Evolutionary conservation across 2,329 filamentous ascomycete genomes (phyloP).

Genomic region (Neofusicoccum umdonicola): DNA sequence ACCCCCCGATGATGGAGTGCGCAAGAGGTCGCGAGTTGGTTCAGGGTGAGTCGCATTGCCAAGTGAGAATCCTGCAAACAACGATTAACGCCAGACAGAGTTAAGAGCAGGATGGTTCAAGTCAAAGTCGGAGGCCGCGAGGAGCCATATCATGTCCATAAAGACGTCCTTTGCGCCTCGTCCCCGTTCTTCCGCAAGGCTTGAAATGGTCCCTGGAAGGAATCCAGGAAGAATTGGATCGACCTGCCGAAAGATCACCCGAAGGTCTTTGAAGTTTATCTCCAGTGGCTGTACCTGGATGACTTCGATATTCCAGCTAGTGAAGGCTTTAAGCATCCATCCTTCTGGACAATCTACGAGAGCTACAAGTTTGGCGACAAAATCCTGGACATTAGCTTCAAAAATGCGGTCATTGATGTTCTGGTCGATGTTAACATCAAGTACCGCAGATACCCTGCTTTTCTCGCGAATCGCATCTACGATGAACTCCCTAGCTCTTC

Average conservation of each 20-base stretch:
- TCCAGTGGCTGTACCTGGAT: conserved; percentile 12
- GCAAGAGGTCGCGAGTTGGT: too few species aligned
- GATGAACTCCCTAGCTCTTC: neutral
- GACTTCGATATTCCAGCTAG: neutral
- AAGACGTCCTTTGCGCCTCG: neutral
- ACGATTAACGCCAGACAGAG: neutral
- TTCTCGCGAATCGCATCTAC: too few species aligned
- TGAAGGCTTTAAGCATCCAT: neutral
- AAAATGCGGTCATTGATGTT: conserved; percentile 19
- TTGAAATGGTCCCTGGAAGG: conserved; percentile 15
- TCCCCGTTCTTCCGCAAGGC: conserved; percentile 13
- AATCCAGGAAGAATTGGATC: neutral
- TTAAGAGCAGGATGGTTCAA: neutral
- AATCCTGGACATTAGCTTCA: conserved; percentile 18
- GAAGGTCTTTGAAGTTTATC: conserved; percentile 12
- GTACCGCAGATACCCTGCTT: neutral
- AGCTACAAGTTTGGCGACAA: conserved; percentile 21
- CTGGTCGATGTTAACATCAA: conserved; percentile 14
- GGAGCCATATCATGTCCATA: neutral
- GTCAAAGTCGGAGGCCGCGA: neutral
- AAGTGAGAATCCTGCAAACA: too few species aligned
- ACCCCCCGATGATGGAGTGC: too few species aligned
- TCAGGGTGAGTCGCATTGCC: too few species aligned
- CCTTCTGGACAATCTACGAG: too few species aligned
- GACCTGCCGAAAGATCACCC: conserved; percentile 11